Base-by-base conservation (phyloP, 352 stramenopile genomes). In the Phytopythium mirpurense region DNA sequence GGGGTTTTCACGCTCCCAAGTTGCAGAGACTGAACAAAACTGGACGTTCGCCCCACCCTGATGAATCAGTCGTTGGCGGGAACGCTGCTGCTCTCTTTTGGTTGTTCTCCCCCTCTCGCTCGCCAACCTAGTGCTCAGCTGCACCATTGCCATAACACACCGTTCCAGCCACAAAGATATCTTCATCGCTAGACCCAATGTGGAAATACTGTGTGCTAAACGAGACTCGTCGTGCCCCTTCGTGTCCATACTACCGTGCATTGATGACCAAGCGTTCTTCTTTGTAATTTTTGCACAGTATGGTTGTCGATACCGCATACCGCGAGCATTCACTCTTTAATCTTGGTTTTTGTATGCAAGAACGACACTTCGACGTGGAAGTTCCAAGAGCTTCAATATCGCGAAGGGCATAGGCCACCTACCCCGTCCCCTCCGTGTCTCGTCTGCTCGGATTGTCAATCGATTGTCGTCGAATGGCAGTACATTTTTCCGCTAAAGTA, bases 381-480 rank as follows among this genome's bases (percentile, higher is more conserved):
- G 57, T 64, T 63, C 21, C n/a, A n/a, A n/a, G n/a, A n/a, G 35
- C 54, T 65, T 65, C 59, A 64, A 64, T 37, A 27, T 51, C 43
- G 43, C 26, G n/a, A n/a, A n/a, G n/a, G n/a, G n/a, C n/a, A n/a
- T n/a, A n/a, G 44, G 27, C 19, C 11, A 0, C 19, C 23, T 19
- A 16, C 44, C 44, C 44, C 38, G 34, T 11, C 44, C 43, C 23
- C 43, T 2, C 34, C 16, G 12, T n/a, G 1, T 4, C 42, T 23
- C 42, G 23, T 48, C 42, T 48, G 42, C 42, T 32, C 52, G 46
- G 8, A 24, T 21, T n/a, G n/a, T n/a, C n/a, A n/a, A n/a, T n/a
- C n/a, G n/a, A n/a, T n/a, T 32, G 9, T 32, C 29, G 29, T 32
- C 29, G 29, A 9, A 32, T 10, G 9, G 29, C 29, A 5, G 29